Percentiles rank a stretch among this genome's conserved stretches.
phyloP scores from a whole-genome alignment of 306 rosid genomes.

The Cajanus cajan region DNA sequence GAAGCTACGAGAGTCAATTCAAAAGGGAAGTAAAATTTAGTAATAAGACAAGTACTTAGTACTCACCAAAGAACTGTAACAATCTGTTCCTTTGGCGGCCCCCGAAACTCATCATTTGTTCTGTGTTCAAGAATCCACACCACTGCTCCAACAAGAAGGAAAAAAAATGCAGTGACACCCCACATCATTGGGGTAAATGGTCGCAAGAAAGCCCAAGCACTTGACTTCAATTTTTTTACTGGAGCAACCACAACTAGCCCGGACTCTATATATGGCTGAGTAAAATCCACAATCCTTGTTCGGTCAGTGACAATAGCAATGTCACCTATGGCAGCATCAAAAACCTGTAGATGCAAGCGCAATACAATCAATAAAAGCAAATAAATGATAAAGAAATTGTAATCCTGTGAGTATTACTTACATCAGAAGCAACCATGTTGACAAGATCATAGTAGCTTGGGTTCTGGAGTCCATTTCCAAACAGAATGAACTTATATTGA shows the following conservation, averaged over 20 bases:
- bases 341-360: slow-evolving; percentile 41
- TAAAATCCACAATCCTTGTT: slow-evolving; percentile 75
- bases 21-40: background rate
- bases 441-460: slow-evolving; percentile 63
- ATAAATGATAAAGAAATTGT: background rate
- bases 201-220: slow-evolving; percentile 70
- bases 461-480: slow-evolving; percentile 61
- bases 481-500: slow-evolving; percentile 48
- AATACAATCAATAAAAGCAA: background rate
- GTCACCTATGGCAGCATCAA: slow-evolving; percentile 81
- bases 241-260: slow-evolving; percentile 77
- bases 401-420: slow-evolving; percentile 31
- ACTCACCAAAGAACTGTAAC: slow-evolving; percentile 59
- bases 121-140: slow-evolving; percentile 87
- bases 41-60: background rate
- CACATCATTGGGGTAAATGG: slow-evolving; percentile 71
- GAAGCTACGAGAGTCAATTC: background rate
- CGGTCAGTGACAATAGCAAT: slow-evolving; percentile 70
- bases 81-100: slow-evolving; percentile 69
- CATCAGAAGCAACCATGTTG: slow-evolving; percentile 55
- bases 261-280: slow-evolving; percentile 79
- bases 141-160: slow-evolving; percentile 64
- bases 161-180: slow-evolving; percentile 58
- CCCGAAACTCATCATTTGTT: slow-evolving; percentile 69
- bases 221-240: slow-evolving; percentile 46